Evolutionary conservation across 2,329 filamentous ascomycete genomes (phyloP).

Genomic region (Lasiodiplodia sp.): DNA sequence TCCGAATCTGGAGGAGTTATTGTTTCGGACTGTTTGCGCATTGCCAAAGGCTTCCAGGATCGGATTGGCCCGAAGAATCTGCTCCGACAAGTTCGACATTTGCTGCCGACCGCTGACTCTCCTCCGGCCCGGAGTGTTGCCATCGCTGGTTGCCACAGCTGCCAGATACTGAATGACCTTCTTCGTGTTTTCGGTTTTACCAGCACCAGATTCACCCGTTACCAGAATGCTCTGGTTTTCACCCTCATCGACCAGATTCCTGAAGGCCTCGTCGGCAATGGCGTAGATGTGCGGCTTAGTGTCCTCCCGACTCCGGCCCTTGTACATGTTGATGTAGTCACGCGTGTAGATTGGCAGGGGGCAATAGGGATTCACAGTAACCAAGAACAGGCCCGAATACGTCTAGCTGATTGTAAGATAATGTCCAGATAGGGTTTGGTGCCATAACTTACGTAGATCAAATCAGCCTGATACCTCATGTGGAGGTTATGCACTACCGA

Average conservation of each 20-base stretch:
- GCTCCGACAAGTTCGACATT: slow-evolving; percentile 89
- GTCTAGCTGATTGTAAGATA: slow-evolving; percentile 64
- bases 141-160: slow-evolving; percentile 87
- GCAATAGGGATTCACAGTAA: slow-evolving; percentile 97
- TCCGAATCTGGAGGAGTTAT: slow-evolving; percentile 97
- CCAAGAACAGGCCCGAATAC: slow-evolving; percentile 95
- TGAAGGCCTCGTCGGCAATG: slow-evolving; percentile 95
- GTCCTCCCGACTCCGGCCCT: slow-evolving; percentile 87
- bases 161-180: slow-evolving; percentile 99
- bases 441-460: slow-evolving; percentile 75
- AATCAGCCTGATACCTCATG: slow-evolving; percentile 90
- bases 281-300: slow-evolving; percentile 97
- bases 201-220: slow-evolving; percentile 95
- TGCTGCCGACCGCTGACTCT: slow-evolving; percentile 67
- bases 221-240: slow-evolving; percentile 97
- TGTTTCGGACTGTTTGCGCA: slow-evolving; percentile 95
- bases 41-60: slow-evolving; percentile 99
- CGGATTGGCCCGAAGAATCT: slow-evolving; percentile 94
- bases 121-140: slow-evolving; percentile 71
- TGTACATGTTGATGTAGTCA: slow-evolving; percentile 99
- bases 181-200: slow-evolving; percentile 99
- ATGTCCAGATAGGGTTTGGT: not conserved
- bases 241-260: slow-evolving; percentile 93
- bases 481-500: slow-evolving; percentile 98
- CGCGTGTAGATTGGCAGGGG: slow-evolving; percentile 93